These are phyloP conservation scores for Phytophthora uliginosa DNA, from an alignment of 352 stramenopile species.

Conservation along the genomic window DNA sequence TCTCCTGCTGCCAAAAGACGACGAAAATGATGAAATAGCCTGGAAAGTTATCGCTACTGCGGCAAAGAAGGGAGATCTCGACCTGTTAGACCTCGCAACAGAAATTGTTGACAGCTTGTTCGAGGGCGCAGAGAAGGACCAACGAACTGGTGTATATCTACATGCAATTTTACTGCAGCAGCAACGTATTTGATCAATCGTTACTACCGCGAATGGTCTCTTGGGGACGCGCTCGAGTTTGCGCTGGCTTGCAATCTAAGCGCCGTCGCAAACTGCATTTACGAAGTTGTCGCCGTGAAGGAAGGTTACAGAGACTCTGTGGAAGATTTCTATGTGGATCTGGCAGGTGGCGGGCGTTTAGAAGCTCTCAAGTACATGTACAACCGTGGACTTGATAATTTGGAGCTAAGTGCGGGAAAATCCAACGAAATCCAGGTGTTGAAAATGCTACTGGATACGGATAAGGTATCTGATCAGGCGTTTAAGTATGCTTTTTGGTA, in stretches of 20 bases:
- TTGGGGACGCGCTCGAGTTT: background rate
- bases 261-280: background rate
- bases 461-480: background rate
- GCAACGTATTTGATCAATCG: constrained; percentile 4
- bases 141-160: background rate
- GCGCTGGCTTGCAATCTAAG: background rate
- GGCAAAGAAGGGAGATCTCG: background rate
- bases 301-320: background rate
- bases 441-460: background rate
- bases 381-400: background rate
- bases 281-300: background rate
- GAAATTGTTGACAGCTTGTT: background rate
- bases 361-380: constrained; percentile 2
- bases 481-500: background rate
- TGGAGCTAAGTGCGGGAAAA: background rate
- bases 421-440: background rate
- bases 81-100: background rate
- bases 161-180: constrained; percentile 2
- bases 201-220: constrained; percentile 5
- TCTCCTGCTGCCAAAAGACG: background rate
- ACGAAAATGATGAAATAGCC: background rate
- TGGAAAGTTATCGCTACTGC: background rate
- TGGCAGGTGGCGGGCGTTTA: background rate
- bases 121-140: background rate
- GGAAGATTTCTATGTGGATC: background rate